Evolutionary conservation across 306 rosid species (phyloP).

Genomic region (Sicyos baderoa): DNA sequence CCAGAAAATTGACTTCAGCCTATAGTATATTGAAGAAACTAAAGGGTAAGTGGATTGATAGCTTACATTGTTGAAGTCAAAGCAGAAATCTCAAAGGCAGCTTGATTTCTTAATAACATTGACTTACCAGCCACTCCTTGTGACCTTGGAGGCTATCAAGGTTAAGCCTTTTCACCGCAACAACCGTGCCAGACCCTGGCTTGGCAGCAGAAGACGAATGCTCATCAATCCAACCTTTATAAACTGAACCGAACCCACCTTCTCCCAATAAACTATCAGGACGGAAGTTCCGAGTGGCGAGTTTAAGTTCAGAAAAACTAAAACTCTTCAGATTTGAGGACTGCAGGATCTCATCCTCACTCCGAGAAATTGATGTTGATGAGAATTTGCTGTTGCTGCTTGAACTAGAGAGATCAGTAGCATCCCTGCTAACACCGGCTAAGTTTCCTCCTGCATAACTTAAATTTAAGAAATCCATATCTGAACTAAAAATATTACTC

Average conservation of each 20-base stretch:
- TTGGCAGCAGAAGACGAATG: constrained; percentile 38
- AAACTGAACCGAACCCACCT: constrained; percentile 48
- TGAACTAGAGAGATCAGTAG: constrained; percentile 22
- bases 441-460: constrained; percentile 29
- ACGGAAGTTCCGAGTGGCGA: constrained; percentile 43
- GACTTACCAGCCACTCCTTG: constrained; percentile 49
- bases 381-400: constrained; percentile 43
- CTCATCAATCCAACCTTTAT: constrained; percentile 49
- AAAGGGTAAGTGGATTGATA: constrained; percentile 14
- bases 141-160: constrained; percentile 45
- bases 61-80: constrained; percentile 5
- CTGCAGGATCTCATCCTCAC: constrained; percentile 44
- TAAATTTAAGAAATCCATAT: constrained; percentile 3
- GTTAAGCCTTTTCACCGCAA: constrained; percentile 46
- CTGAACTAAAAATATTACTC: background rate
- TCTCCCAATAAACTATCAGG: constrained; percentile 50
- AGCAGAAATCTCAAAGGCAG: background rate
- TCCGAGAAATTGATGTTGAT: constrained; percentile 32
- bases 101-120: background rate
- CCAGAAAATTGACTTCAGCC: constrained; percentile 51
- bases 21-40: constrained; percentile 19
- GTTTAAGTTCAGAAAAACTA: constrained; percentile 30
- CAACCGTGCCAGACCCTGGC: constrained; percentile 43
- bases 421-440: constrained; percentile 23
- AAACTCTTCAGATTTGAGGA: constrained; percentile 43